Base-by-base conservation (phyloP, 2,329 filamentous ascomycete species). In the Akanthomyces dipterigenus region DNA sequence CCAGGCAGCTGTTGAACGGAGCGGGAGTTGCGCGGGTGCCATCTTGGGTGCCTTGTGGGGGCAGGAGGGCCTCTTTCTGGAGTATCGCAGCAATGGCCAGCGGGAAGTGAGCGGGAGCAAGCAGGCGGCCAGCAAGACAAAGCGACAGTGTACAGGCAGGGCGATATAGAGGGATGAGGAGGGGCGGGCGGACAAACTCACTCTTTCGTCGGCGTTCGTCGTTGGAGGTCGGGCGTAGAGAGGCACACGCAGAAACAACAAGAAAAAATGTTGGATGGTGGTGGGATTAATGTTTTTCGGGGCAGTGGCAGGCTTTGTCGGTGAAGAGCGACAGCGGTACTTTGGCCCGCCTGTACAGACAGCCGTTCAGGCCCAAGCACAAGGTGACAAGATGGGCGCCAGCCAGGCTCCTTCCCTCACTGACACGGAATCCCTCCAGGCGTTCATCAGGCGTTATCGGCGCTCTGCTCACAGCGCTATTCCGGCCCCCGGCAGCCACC, bases 261-360 rank as follows among this genome's bases (percentile, higher is more conserved):
- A 40, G n/a, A 53, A 60, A 60, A 46, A 53, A 60, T 60, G 56
- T 60, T 60, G 56, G 48, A 60, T 60, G 48, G 48, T 53, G 56
- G 56, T 60, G 56, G 48, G 48, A 53, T 60, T 53, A 53, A 53
- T 60, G 48, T 50, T 58, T 59, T 50, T n/a, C 7, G 46, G 38
- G 48, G 56, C 46, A 5, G 38, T 9, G 49, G 48, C 2, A 40
- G 55, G 45, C 55, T 60, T 60, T 60, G 55, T 51, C 55, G 56
- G 56, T 60, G 45, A 50, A 59, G 45, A 31, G 2, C 20, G 36
- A 36, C 26, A 24, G 49, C 53, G n/a, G 38, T 43, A 20, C n/a
- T 18, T 22, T 26, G 18, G 46, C 24, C n/a, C 3, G 20, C 22
- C 22, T 12, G 16, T 22, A 22, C 9, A 12, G 43, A 22, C 43